Evolutionary conservation across 441 rosid genomes (phyloP).

Genomic region (Populus tomentosa): DNA sequence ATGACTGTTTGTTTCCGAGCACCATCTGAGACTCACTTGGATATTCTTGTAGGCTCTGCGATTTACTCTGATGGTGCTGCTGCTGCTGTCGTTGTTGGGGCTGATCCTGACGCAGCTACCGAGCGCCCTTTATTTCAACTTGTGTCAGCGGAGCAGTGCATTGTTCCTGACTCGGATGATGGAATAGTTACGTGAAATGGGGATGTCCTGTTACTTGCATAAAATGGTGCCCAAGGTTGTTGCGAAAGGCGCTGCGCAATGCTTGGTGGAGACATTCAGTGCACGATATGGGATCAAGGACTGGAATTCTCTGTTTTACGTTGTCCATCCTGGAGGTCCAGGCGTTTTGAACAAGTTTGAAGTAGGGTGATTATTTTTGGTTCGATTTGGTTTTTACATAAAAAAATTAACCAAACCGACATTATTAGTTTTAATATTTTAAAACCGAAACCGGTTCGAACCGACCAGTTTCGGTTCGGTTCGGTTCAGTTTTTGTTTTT

Average conservation of each 20-base stretch:
- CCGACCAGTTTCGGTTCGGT: too few species aligned
- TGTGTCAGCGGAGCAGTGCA: conserved; percentile 41
- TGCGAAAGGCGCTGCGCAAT: conserved; percentile 42
- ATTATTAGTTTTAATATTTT: too few species aligned
- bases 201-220: conserved; percentile 39
- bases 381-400: too few species aligned
- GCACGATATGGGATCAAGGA: conserved; percentile 39
- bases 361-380: too few species aligned
- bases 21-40: conserved; percentile 42
- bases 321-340: conserved; percentile 47
- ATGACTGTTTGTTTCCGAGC: conserved; percentile 48
- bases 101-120: conserved; percentile 35
- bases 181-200: conserved; percentile 46
- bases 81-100: conserved; percentile 40
- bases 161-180: conserved; percentile 45
- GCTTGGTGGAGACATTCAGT: conserved; percentile 35
- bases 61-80: conserved; percentile 54
- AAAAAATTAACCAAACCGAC: too few species aligned
- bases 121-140: conserved; percentile 41
- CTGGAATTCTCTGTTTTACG: conserved; percentile 54
- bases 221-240: conserved; percentile 46
- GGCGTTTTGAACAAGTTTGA: conserved; percentile 47
- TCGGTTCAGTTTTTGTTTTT: too few species aligned
- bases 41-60: conserved; percentile 51
- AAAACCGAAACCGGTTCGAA: too few species aligned